A percentile compares a stretch with the other conserved stretches of the same genome.
Evolutionary conservation across 768 basidiomycete genomes (phyloP).

Genomic region (Mrakia gelida): DNA sequence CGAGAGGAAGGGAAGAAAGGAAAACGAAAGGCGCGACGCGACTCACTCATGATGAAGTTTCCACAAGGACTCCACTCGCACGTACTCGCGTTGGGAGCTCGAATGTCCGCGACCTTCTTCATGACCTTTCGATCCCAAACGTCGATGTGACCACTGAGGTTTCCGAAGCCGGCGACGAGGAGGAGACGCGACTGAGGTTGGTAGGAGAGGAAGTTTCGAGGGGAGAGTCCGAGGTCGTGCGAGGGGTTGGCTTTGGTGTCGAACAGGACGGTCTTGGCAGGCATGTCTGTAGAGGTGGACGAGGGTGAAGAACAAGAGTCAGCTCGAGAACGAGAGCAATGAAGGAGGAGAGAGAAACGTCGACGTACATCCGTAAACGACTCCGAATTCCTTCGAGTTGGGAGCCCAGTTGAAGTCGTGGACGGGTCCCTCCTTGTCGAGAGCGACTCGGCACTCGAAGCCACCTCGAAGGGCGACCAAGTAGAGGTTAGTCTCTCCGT

Average conservation of each 20-base stretch:
- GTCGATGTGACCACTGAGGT: slow-evolving; percentile 89
- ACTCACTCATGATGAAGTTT: slow-evolving; percentile 67
- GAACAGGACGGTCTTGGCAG: slow-evolving; percentile 85
- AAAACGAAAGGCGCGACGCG: not conserved
- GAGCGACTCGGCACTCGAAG: slow-evolving; percentile 78
- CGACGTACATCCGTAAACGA: slow-evolving; percentile 88
- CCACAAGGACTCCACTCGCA: slow-evolving; percentile 97
- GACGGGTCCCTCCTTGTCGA: slow-evolving; percentile 94
- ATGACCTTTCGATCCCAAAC: slow-evolving; percentile 84
- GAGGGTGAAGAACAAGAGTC: not conserved
- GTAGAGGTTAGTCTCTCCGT: slow-evolving; percentile 94
- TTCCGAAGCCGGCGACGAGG: slow-evolving; percentile 91
- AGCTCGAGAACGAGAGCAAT: not conserved
- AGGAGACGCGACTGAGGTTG: slow-evolving; percentile 87
- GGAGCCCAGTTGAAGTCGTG: slow-evolving; percentile 96
- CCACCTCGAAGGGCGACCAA: slow-evolving; percentile 86
- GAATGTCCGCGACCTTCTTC: slow-evolving; percentile 68
- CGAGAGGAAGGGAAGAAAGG: not conserved
- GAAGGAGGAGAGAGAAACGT: not conserved
- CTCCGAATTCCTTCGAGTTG: slow-evolving; percentile 92
- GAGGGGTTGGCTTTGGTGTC: slow-evolving; percentile 81
- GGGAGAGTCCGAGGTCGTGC: slow-evolving; percentile 84
- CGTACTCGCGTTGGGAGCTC: slow-evolving; percentile 86
- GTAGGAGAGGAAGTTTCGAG: slow-evolving; percentile 91
- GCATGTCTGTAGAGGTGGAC: slow-evolving; percentile 64